phyloP scores from a whole-genome alignment of 345 rosid species.

The Alliaria petiolata region DNA sequence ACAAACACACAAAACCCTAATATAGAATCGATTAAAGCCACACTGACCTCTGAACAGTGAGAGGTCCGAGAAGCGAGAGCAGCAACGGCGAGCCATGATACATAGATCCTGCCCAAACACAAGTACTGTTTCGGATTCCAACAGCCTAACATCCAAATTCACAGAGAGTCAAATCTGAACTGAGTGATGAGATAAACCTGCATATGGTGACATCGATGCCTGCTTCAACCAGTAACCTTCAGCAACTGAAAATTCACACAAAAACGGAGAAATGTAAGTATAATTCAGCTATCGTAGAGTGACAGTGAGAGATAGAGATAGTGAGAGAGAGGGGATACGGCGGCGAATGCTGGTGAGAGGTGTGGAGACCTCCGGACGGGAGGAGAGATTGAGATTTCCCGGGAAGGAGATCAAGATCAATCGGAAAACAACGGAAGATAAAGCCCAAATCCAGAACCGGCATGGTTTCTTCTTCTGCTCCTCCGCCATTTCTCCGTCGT shows the following conservation, averaged over 20 bases:
- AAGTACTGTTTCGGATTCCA: not conserved
- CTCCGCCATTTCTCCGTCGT: constrained; percentile 28
- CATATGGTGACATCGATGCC: constrained; percentile 81
- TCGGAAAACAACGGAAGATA: constrained; percentile 43
- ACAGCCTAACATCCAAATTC: not conserved
- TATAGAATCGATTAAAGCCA: not conserved
- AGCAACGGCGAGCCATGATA: constrained; percentile 93
- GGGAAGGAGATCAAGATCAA: constrained; percentile 55
- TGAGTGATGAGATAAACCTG: constrained; percentile 45
- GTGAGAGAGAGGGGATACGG: constrained; percentile 43
- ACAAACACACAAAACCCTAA: not conserved
- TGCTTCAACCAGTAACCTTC: constrained; percentile 99
- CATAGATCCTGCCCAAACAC: constrained; percentile 69
- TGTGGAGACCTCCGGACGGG: constrained; percentile 94
- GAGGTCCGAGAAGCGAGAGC: constrained; percentile 77
- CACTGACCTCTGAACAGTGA: constrained; percentile 65
- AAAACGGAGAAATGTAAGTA: not conserved
- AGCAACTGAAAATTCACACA: constrained; percentile 51
- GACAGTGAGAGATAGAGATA: not conserved
- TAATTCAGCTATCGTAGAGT: not conserved
- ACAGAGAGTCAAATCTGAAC: constrained; percentile 7
- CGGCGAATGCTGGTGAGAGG: constrained; percentile 96
- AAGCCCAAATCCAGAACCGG: constrained; percentile 54
- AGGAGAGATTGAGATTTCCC: constrained; percentile 57
- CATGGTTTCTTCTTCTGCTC: constrained; percentile 19